These are phyloP conservation scores for Zea luxurians DNA, from an alignment of 176 grass and related monocot species.

Conservation along the genomic window DNA sequence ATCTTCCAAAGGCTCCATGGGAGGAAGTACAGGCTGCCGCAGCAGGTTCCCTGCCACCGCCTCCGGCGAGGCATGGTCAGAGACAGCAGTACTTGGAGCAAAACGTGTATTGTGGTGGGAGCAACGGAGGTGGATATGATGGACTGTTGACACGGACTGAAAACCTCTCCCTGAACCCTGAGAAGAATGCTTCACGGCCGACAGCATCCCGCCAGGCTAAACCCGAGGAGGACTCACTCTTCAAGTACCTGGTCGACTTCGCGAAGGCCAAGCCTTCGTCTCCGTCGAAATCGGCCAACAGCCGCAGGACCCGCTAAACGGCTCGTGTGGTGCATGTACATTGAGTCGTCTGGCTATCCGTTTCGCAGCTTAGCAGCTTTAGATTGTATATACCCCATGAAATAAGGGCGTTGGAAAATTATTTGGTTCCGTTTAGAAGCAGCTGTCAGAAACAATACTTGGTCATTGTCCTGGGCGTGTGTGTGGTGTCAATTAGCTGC, in stretches of 20 bases:
- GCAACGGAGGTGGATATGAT: conserved; percentile 49
- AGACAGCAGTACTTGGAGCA: conserved; percentile 89
- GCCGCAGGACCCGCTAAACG: conserved; percentile 80
- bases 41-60: conserved; percentile 64
- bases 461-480: conserved; percentile 28
- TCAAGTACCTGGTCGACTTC: conserved; percentile 92
- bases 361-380: conserved; percentile 27
- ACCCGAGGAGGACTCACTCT: conserved; percentile 88
- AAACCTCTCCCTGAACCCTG: conserved; percentile 56
- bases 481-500: conserved; percentile 33
- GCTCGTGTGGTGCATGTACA: not conserved
- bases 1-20: conserved; percentile 69
- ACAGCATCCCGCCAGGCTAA: conserved; percentile 46
- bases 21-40: conserved; percentile 60
- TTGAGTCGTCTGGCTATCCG: conserved; percentile 16
- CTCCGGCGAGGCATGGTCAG: conserved; percentile 78
- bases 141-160: conserved; percentile 45
- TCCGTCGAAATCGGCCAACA: conserved; percentile 65
- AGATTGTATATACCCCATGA: conserved; percentile 41
- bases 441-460: conserved; percentile 34
- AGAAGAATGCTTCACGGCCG: conserved; percentile 20
- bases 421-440: conserved; percentile 44
- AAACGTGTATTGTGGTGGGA: conserved; percentile 43
- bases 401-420: conserved; percentile 42
- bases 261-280: conserved; percentile 72